phyloP scores from a whole-genome alignment of 2,329 filamentous ascomycete species.

The Monosporascus sp. region DNA sequence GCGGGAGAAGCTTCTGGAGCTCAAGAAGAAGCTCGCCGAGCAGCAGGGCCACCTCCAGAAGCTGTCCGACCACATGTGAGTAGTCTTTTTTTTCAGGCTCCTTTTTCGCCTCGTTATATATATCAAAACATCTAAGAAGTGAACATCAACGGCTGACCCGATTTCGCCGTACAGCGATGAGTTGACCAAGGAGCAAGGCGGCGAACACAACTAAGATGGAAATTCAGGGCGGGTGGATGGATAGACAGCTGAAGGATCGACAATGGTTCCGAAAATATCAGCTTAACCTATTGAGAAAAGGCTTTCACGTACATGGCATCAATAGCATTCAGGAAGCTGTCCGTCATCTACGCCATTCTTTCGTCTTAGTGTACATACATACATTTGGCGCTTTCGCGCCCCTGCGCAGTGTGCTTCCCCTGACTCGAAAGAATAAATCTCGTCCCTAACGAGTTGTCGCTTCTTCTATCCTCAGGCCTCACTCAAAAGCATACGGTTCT shows the following conservation, averaged over 20 bases:
- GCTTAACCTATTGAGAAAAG: background rate
- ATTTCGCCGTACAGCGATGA: slow-evolving; percentile 55
- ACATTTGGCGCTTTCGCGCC: slow-evolving; percentile 9
- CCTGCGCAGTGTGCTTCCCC: slow-evolving; percentile 6
- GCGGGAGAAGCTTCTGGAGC: slow-evolving; percentile 77
- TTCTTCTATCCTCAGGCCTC: background rate
- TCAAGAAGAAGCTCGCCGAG: slow-evolving; percentile 67
- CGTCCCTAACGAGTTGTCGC: slow-evolving; percentile 9
- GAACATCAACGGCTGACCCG: background rate
- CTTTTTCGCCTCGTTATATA: background rate
- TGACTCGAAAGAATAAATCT: slow-evolving; percentile 13
- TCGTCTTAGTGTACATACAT: slow-evolving; percentile 25
- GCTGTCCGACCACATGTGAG: slow-evolving; percentile 82
- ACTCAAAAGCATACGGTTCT: background rate
- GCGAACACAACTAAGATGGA: slow-evolving; percentile 54
- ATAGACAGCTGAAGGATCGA: background rate
- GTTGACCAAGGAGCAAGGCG: slow-evolving; percentile 66
- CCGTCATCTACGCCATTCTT: slow-evolving; percentile 12
- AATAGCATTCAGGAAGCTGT: slow-evolving; percentile 4
- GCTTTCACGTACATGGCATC: background rate
- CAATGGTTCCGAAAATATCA: background rate
- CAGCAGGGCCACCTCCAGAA: slow-evolving; percentile 81
- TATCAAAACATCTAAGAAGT: background rate
- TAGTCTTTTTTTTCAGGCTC: slow-evolving; percentile 11
- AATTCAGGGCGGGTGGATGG: slow-evolving; percentile 7